Percentiles rank a stretch among this genome's conserved stretches.
Conservation (phyloP, 1,139 yeast species). For the Yamadazyma membranifaciens region DNA sequence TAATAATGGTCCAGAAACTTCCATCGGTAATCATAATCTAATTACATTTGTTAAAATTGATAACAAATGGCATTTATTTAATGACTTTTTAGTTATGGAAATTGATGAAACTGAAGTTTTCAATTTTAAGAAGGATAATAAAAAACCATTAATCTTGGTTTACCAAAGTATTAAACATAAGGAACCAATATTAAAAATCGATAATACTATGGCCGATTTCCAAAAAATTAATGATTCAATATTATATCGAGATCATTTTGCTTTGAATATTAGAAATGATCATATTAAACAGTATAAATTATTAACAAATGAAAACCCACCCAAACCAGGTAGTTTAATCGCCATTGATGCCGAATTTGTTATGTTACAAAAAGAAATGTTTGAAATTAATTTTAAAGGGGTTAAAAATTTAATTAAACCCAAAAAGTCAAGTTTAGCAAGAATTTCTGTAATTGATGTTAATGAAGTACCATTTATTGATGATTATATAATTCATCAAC, state of each 20-base stretch:
- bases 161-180: slow-evolving; percentile 50
- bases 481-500: slow-evolving; percentile 80
- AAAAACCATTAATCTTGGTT: slow-evolving; percentile 71
- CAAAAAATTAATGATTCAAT: slow-evolving; percentile 56
- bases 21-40: slow-evolving; percentile 52
- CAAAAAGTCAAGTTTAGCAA: slow-evolving; percentile 72
- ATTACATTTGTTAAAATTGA: slow-evolving; percentile 58
- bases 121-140: slow-evolving; percentile 73
- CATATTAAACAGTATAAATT: slow-evolving; percentile 62
- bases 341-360: slow-evolving; percentile 99
- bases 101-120: slow-evolving; percentile 73
- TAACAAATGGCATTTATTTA: slow-evolving; percentile 78
- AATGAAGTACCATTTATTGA: slow-evolving; percentile 86
- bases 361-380: slow-evolving; percentile 71
- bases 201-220: slow-evolving; percentile 6
- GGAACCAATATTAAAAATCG: slow-evolving; percentile 18
- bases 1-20: slow-evolving; percentile 49
- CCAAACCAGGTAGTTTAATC: slow-evolving; percentile 69
- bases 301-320: slow-evolving; percentile 66
- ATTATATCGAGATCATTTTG: slow-evolving; percentile 73
- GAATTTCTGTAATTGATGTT: slow-evolving; percentile 75
- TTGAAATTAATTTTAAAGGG: slow-evolving; percentile 73
- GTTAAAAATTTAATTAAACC: slow-evolving; percentile 69
- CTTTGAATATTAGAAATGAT: slow-evolving; percentile 63
- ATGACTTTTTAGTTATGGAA: slow-evolving; percentile 86